phyloP scores from a whole-genome alignment of 106 monocot genomes.

The Allium cepa region DNA sequence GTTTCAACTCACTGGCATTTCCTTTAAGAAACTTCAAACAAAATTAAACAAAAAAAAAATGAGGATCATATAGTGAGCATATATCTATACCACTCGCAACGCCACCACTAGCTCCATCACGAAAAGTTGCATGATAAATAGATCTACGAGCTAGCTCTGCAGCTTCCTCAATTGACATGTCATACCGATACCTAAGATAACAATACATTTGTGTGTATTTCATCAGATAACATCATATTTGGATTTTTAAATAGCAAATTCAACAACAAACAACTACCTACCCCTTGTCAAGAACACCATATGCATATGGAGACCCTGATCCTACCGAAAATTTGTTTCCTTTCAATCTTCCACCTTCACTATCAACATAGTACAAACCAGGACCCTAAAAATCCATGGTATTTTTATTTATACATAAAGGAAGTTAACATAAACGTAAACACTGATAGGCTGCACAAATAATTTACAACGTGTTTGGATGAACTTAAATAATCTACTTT shows the following conservation, averaged over 20 bases:
- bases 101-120: slow-evolving; percentile 57
- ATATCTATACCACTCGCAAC: slow-evolving; percentile 13
- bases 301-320: slow-evolving; percentile 66
- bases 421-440: background rate
- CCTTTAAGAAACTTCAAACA: too few species aligned
- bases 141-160: slow-evolving; percentile 52
- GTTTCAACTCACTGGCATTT: background rate
- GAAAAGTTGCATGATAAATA: slow-evolving; percentile 57
- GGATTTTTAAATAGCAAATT: background rate
- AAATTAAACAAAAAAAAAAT: too few species aligned
- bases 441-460: too few species aligned
- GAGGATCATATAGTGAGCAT: background rate
- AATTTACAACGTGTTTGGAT: too few species aligned
- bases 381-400: slow-evolving; percentile 22
- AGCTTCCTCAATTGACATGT: slow-evolving; percentile 59
- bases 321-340: slow-evolving; percentile 55
- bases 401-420: background rate
- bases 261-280: slow-evolving; percentile 6
- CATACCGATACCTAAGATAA: slow-evolving; percentile 33
- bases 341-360: slow-evolving; percentile 66
- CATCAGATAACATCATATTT: background rate
- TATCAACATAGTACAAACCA: slow-evolving; percentile 53
- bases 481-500: too few species aligned
- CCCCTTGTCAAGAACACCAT: slow-evolving; percentile 65
- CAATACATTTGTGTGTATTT: background rate